Percentiles rank a stretch among this genome's conserved stretches.
Conservation (phyloP, 192 early-diverging fungal species). For the Umbelopsis isabellina region DNA sequence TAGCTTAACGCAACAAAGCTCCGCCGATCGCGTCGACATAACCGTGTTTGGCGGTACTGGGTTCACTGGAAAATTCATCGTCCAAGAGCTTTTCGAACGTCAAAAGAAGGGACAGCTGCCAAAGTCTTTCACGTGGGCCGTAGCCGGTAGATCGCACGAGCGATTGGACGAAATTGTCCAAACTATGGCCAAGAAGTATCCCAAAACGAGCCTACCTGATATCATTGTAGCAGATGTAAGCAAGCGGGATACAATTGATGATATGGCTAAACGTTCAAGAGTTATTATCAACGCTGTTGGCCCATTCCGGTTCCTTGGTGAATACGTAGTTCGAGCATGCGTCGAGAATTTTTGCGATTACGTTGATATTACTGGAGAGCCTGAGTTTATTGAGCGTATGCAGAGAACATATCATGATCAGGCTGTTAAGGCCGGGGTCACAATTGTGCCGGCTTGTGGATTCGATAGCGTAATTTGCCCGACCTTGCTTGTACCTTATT, state of each 20-base stretch:
- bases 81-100: constrained; percentile 42
- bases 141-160: constrained; percentile 30
- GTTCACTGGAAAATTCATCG: constrained; percentile 59
- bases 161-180: constrained; percentile 23
- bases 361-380: constrained; percentile 64
- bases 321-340: constrained; percentile 64
- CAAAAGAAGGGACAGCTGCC: constrained; percentile 17
- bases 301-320: constrained; percentile 68
- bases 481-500: background rate
- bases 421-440: constrained; percentile 49
- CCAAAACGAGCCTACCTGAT: constrained; percentile 24
- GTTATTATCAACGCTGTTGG: constrained; percentile 65
- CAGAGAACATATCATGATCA: constrained; percentile 54
- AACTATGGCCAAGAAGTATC: constrained; percentile 21
- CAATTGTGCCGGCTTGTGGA: constrained; percentile 68
- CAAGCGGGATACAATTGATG: constrained; percentile 28
- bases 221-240: constrained; percentile 53
- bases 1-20: background rate
- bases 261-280: constrained; percentile 24
- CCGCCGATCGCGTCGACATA: constrained; percentile 37
- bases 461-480: constrained; percentile 48
- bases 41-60: constrained; percentile 66
- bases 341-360: constrained; percentile 57
- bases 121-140: constrained; percentile 29
- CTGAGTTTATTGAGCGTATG: constrained; percentile 71